Evolutionary conservation across 441 rosid species (phyloP).

Genomic region (Melastoma candidum): DNA sequence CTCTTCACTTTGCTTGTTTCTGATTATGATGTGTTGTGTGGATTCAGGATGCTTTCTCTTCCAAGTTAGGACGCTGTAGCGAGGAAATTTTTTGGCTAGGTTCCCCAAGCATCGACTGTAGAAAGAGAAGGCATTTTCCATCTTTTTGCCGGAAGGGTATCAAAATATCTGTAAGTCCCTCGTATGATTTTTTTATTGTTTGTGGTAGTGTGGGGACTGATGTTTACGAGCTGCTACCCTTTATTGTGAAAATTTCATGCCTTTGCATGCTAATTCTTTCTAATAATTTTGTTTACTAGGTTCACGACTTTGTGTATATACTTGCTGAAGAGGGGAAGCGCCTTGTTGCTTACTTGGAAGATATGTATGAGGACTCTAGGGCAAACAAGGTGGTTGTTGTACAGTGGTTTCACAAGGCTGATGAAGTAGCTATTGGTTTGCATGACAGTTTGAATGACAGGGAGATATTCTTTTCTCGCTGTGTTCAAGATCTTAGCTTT

Average conservation of each 20-base stretch:
- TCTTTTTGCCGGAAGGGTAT: conserved; percentile 52
- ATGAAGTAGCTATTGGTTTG: conserved; percentile 70
- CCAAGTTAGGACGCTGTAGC: conserved; percentile 19
- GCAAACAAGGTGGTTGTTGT: conserved; percentile 66
- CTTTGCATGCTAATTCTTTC: neutral
- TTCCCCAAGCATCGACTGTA: conserved; percentile 47
- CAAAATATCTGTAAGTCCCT: conserved; percentile 49
- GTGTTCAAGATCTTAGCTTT: conserved; percentile 77
- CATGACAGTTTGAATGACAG: conserved; percentile 49
- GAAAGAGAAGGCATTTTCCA: conserved; percentile 46
- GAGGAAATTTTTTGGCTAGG: conserved; percentile 51
- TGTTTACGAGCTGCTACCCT: too few species aligned
- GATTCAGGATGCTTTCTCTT: conserved; percentile 22
- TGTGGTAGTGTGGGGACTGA: too few species aligned
- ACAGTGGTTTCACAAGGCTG: conserved; percentile 91
- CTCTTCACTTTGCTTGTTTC: neutral
- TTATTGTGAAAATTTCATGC: too few species aligned
- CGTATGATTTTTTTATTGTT: too few species aligned
- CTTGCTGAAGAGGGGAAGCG: conserved; percentile 59
- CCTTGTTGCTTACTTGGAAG: conserved; percentile 70
- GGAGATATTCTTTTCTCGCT: conserved; percentile 79
- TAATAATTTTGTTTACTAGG: conserved; percentile 24
- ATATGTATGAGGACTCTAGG: conserved; percentile 65
- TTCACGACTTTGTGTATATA: conserved; percentile 59
- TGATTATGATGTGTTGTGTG: neutral